phyloP scores from a whole-genome alignment of 2,329 filamentous ascomycete genomes.

The Aspergillus sp. region DNA sequence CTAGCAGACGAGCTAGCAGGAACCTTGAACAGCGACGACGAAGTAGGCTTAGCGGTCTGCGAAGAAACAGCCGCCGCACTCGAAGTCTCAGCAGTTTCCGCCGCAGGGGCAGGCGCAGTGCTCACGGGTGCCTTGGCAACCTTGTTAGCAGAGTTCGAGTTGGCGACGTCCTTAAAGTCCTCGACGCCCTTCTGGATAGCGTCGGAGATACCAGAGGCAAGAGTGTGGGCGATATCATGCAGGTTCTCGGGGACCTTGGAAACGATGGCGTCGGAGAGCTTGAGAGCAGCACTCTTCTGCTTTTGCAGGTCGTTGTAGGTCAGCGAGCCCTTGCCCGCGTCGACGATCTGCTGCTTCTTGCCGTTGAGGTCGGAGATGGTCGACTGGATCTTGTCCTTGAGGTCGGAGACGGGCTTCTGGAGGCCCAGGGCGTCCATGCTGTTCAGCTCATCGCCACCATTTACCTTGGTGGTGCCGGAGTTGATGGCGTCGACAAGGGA shows the following conservation, averaged over 20 bases:
- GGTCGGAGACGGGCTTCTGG: conserved; percentile 18
- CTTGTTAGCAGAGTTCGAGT: conserved; percentile 3
- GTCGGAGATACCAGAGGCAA: conserved; percentile 23
- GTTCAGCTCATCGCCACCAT: conserved; percentile 15
- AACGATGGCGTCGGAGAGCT: conserved; percentile 21
- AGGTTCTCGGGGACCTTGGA: conserved; percentile 24
- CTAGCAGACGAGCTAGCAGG: not conserved
- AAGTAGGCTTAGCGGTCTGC: conserved; percentile 1
- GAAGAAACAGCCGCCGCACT: conserved; percentile 1
- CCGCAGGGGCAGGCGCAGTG: not conserved
- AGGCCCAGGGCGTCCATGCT: conserved; percentile 22
- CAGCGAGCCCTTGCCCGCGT: conserved; percentile 14
- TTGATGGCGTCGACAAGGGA: conserved; percentile 20
- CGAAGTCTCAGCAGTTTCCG: not conserved
- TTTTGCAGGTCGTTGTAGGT: conserved; percentile 18
- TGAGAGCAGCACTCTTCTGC: conserved; percentile 20
- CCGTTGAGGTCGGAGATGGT: conserved; percentile 17
- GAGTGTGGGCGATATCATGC: conserved; percentile 15
- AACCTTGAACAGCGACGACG: not conserved
- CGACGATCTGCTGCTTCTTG: conserved; percentile 22
- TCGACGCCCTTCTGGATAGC: conserved; percentile 27
- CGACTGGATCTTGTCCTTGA: conserved; percentile 20
- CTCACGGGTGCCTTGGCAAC: not conserved
- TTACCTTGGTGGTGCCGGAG: conserved; percentile 18
- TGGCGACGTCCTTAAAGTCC: conserved; percentile 15